phyloP scores from a whole-genome alignment of 208 protist species.

The Naegleria fowleri region DNA sequence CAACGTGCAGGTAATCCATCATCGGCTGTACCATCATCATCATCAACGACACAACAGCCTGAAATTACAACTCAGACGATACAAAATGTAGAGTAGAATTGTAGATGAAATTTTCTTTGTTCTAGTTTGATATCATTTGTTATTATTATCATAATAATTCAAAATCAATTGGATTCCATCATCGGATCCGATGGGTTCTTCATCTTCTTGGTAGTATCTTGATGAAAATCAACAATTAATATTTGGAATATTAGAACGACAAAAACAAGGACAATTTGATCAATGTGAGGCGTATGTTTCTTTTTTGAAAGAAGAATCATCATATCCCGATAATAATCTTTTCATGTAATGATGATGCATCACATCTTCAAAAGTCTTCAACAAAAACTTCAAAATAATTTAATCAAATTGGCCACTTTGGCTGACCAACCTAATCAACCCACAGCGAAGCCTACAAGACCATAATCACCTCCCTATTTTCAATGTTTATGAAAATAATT shows the following conservation, averaged over 20 bases:
- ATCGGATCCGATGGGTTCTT: background rate
- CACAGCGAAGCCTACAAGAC: background rate
- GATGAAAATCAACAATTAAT: slow-evolving; percentile 16
- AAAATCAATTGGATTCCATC: too few species aligned
- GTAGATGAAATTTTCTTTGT: too few species aligned
- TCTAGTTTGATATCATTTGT: too few species aligned
- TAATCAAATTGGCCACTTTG: background rate
- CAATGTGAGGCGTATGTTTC: background rate
- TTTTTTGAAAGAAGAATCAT: background rate
- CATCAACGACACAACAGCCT: background rate
- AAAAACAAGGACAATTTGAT: slow-evolving; percentile 8
- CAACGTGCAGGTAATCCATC: background rate
- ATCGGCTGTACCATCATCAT: too few species aligned
- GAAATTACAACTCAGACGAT: background rate
- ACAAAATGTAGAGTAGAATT: background rate
- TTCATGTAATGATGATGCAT: too few species aligned
- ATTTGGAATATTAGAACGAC: background rate
- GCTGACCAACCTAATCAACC: background rate
- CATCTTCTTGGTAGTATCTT: too few species aligned
- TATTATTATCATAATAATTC: too few species aligned
- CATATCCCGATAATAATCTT: background rate
- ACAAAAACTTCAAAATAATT: background rate
- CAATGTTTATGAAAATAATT: too few species aligned
- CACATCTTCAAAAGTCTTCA: background rate
- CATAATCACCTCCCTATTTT: too few species aligned